Percentiles rank a stretch among this genome's conserved stretches.
Evolutionary conservation across 345 rosid species (phyloP).

Genomic region (Alliaria petiolata): DNA sequence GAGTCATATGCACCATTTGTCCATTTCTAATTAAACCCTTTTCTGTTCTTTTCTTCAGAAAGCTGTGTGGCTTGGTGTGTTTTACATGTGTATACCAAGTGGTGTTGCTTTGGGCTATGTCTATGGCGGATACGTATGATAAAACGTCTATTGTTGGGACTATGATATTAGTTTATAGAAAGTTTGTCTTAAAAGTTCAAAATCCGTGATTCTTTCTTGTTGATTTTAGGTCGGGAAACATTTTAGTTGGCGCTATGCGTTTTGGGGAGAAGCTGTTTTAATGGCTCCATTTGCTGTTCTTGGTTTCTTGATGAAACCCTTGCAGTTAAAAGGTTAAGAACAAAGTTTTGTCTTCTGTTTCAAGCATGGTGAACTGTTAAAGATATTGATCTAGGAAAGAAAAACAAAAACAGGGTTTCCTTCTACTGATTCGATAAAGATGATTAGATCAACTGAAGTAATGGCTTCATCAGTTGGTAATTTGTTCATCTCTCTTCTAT

Average conservation of each 20-base stretch:
- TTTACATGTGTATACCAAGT: conserved; percentile 95
- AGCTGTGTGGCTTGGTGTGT: conserved; percentile 84
- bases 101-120: conserved; percentile 92
- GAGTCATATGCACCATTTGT: not conserved
- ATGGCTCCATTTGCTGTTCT: conserved; percentile 85
- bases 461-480: conserved; percentile 6
- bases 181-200: no score
- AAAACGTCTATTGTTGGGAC: not conserved
- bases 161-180: not conserved
- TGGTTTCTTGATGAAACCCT: conserved; percentile 74
- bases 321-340: conserved; percentile 65
- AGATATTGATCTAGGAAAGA: not conserved
- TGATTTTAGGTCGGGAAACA: conserved; percentile 60
- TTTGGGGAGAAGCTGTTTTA: conserved; percentile 74
- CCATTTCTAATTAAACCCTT: no score
- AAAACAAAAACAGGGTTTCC: not conserved
- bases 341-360: not conserved
- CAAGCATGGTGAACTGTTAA: not conserved
- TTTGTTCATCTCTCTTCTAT: not conserved
- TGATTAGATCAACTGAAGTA: not conserved
- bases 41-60: conserved; percentile 40
- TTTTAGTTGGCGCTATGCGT: conserved; percentile 75
- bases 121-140: conserved; percentile 80
- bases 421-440: not conserved
- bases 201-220: not conserved